Base-by-base conservation (phyloP, 768 basidiomycete species). In the Mycena crocata region DNA sequence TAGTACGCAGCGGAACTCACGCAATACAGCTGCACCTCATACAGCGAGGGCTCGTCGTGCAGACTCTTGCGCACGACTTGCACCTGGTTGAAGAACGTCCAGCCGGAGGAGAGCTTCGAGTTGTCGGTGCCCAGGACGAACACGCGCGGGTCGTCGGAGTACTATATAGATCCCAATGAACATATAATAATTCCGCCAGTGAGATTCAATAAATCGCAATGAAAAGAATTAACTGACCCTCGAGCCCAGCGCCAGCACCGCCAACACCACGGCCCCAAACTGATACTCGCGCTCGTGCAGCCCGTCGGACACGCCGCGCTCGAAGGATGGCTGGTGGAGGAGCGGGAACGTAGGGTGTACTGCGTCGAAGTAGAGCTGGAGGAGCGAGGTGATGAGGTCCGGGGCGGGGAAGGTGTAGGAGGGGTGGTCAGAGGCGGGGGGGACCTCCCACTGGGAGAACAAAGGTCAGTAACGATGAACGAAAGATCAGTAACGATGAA, bases 281-380 rank as follows among this genome's bases (percentile, higher is more conserved):
- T 75, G 69, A 0, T 75, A 12, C 42, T 85, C 79, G 2, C 71
- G 74, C 14, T 77, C 61, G 69, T 87, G 83, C 4, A 82, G 66
- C 0, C 79, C 78, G 7, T 80, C 75, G 1, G 60, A 62, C 35
- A 84, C 69, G 42, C 79, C 75, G 13, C 74, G 72, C 34, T 84
- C 78, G 62, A 90, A 89, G 19, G 80, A 80, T 0, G 83, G 82
- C 1, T 83, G 79, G 65, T 89, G 89, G 15, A 91, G 73, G 2
- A 90, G 72, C 0, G 88, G 87, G 24, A 34, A 31, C 46, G 21
- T 35, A 2, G 37, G 26, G 28, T 60, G 49, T 4, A 14, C 7
- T 9, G 35, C 31, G 9, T 6, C 17, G 40, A 42, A 42, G 17
- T 42, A 42, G 17, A 42, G 40, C 9, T 8, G 6, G 40, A 19